Base-by-base conservation (phyloP, 2,329 filamentous ascomycete genomes). In the Colletotrichum chrysophilum region DNA sequence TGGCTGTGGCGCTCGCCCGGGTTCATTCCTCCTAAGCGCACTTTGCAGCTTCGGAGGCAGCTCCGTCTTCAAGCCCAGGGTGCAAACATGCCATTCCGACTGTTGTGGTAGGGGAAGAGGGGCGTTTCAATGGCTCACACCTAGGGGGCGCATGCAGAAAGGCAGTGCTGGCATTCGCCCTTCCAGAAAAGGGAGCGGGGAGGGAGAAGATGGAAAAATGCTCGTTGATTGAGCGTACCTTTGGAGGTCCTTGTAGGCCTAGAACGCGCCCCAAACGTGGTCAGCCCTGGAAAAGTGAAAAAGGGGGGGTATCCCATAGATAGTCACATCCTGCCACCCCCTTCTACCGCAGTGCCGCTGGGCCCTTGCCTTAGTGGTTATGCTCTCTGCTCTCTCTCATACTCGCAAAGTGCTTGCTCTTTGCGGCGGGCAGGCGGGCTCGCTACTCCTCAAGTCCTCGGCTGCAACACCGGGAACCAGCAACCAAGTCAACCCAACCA, bases 211-310 rank as follows among this genome's bases (percentile, higher is more conserved):
- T 32, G 62, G 73, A n/a, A 65, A 73, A 65, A 69, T 52, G 70
- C 56, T 76, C 70, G 56, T 74, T 28, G 43, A 73, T 65, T 60
- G 56, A 43, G 74, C 70, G 64, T 76, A 85, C 83, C 82, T 83
- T 62, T 80, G 74, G 68, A 85, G 82, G 70, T 85, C 83, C 78
- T 77, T 79, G 78, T 84, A 85, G 80, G 83, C 82, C 83, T 85
- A 82, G 79, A 83, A 80, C 80, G 74, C 55, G 30, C 34, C 24
- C 55, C 70, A 64, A 73, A 75, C 70, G 74, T 76, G 74, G 74
- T 76, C 74, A 76, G 74, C 74, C 74, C 65, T 69, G 64, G 70
- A 70, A 70, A 68, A 69, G 43, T 38, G 36, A 65, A 60, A 28
- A 30, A 38, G 34, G 28, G 28, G 38, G 43, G 24, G 14, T 26